Base-by-base conservation (phyloP, 495 filamentous ascomycete species). In the Trichoderma reesei region DNA sequence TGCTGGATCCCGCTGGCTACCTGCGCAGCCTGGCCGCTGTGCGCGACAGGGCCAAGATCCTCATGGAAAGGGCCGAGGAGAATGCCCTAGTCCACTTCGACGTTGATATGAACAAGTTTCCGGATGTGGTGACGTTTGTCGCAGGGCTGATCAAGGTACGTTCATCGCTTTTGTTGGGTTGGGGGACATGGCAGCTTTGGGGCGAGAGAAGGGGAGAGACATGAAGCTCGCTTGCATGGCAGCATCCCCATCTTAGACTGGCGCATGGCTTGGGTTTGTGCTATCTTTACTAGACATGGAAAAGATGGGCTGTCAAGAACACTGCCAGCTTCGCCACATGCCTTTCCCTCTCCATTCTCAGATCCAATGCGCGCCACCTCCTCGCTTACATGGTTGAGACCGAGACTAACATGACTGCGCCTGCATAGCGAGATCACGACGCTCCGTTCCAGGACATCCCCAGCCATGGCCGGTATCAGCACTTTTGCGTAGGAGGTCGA, bases 71-170 rank as follows among this genome's bases (percentile, higher is more conserved):
- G 74, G 94, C 94, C 3, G 84, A 88, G 73, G 77, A 77, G 62
- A 91, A 97, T 67, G 78, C 88, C 65, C 81, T 98, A 63, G 83
- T 82, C 65, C 94, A 98, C 76, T 98, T 98, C 72, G 87, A 89
- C 64, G 93, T 98, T 11, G 92, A 98, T 71, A 85, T 92, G 82
- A 74, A 74, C 75, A 96, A 95, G 73, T 96, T 97, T 71, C 73
- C 81, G 39, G 91, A 92, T 64, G 93, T 93, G 1, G 92, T 91
- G 3, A 85, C 82, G n/a, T 98, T 96, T 72, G 88, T 98, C 9
- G 88, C 95, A 36, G 90, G 90, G 18, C 96, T 98, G 65, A 97
- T 98, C 78, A 98, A 97, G 89, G 94, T 92, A 72, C 62, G 59
- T 65, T 59, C 41, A 20, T 4, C 34, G 26, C 5, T 5, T 5